These are phyloP conservation scores for Blechomonas ayalai DNA, from an alignment of 208 protist species.

Conservation along the genomic window DNA sequence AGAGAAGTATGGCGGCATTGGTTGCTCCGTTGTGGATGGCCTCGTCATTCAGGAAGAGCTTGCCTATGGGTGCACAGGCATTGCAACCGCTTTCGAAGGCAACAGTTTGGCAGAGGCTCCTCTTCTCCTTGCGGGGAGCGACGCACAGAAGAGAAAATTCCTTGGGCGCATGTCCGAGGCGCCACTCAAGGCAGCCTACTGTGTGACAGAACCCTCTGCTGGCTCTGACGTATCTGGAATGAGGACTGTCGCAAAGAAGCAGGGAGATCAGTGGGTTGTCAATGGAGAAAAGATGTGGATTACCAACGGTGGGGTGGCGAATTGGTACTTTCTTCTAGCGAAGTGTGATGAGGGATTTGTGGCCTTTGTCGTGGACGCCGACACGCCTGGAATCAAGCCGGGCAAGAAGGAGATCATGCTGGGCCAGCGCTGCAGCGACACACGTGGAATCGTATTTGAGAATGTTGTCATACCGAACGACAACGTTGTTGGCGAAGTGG, in stretches of 20 bases:
- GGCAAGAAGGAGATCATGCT: conserved; percentile 88
- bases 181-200: conserved; percentile 73
- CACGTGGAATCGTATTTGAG: conserved; percentile 86
- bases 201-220: conserved; percentile 78
- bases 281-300: conserved; percentile 95
- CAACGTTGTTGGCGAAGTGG: conserved; percentile 65
- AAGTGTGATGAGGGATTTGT: conserved; percentile 69
- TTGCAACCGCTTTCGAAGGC: conserved; percentile 77
- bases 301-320: conserved; percentile 88
- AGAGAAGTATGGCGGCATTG: conserved; percentile 70
- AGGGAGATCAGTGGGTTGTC: conserved; percentile 84
- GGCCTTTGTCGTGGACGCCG: conserved; percentile 85
- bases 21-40: conserved; percentile 55
- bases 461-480: conserved; percentile 82
- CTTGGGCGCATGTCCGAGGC: conserved; percentile 79
- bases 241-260: conserved; percentile 79
- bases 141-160: conserved; percentile 87
- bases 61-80: conserved; percentile 79
- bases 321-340: conserved; percentile 90
- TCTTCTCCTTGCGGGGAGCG: conserved; percentile 79
- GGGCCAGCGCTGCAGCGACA: conserved; percentile 90
- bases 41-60: conserved; percentile 84
- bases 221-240: conserved; percentile 85
- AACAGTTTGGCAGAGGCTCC: conserved; percentile 74
- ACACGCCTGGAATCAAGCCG: conserved; percentile 73